These are phyloP conservation scores for Salinomyces thailandicus DNA, from an alignment of 2,329 filamentous ascomycete species.

Conservation along the genomic window DNA sequence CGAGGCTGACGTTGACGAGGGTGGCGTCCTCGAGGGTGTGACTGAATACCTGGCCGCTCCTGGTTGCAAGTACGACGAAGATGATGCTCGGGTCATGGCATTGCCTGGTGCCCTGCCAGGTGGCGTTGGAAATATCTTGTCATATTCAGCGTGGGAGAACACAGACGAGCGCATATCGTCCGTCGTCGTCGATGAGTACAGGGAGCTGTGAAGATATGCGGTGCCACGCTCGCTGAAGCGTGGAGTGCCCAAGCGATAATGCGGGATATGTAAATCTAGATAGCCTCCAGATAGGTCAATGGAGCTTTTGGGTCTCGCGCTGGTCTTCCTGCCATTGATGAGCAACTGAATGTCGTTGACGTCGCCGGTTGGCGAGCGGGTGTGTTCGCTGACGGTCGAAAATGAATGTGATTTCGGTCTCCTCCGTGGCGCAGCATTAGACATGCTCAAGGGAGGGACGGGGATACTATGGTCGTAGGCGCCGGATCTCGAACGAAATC, in stretches of 20 bases:
- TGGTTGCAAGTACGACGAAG: slow-evolving; percentile 11
- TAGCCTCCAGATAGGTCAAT: slow-evolving; percentile 17
- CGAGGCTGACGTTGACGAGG: slow-evolving; percentile 1
- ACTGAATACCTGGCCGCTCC: slow-evolving; percentile 4
- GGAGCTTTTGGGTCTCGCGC: slow-evolving; percentile 19
- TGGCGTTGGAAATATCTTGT: slow-evolving; percentile 34
- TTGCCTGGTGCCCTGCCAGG: slow-evolving; percentile 13
- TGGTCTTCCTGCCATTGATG: slow-evolving; percentile 14
- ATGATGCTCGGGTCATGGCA: not conserved
- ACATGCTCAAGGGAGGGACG: slow-evolving; percentile 15
- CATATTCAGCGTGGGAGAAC: slow-evolving; percentile 35
- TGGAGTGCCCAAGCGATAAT: slow-evolving; percentile 72
- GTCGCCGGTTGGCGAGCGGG: slow-evolving; percentile 24
- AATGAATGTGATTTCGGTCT: slow-evolving; percentile 57
- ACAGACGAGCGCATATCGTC: slow-evolving; percentile 60
- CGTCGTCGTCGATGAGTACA: slow-evolving; percentile 50
- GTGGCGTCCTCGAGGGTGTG: slow-evolving; percentile 3
- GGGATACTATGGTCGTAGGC: slow-evolving; percentile 9
- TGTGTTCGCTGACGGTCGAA: slow-evolving; percentile 60
- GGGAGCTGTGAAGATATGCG: slow-evolving; percentile 68
- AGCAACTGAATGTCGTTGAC: slow-evolving; percentile 18
- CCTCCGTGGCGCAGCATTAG: slow-evolving; percentile 13
- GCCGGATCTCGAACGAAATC: slow-evolving; percentile 6
- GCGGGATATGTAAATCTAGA: slow-evolving; percentile 50
- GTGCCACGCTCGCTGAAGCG: slow-evolving; percentile 68